Base-by-base conservation (phyloP, 2,329 filamentous ascomycete genomes). In the Fusarium sp. region DNA sequence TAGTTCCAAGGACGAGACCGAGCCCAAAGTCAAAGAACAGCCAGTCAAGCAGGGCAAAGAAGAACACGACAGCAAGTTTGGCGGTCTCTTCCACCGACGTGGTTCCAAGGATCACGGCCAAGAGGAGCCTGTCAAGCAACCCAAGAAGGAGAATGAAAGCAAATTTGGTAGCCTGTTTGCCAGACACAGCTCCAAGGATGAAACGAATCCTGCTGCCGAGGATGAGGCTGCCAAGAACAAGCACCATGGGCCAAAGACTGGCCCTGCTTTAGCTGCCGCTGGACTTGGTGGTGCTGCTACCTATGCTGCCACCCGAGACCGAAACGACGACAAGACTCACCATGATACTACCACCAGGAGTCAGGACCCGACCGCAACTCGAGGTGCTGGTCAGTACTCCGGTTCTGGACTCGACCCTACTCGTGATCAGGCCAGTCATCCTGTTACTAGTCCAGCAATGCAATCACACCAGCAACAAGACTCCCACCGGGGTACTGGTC, bases 231-330 rank as follows among this genome's bases (percentile, higher is more conserved):
- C 39, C 8, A 35, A 46, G 1, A 50, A 65, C 4, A 38, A 36
- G 23, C 44, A 65, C 5, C 49, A 56, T 2, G 37, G 35, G 4
- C 54, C 61, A 4, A 65, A 52, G 25, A 29, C 53, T 44, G 54
- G 39, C 9, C 53, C 64, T 31, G 61, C 57, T 6, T 5, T 67
- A 0, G 65, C 53, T n/a, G 61, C 55, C 3, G 61, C 65, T 19
- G 64, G 61, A 9, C 60, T 51, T 21, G 65, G 51, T 14, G 54
- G 57, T 25, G 47, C 17, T 21, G 47, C 17, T 21, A 47, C 61
- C 0, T 60, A 57, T 29, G 36, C 63, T 42, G 64, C 64, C 17
- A 49, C 57, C 1, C 19, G 37, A 10, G 63, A 56, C 13, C 47
- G 44, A 2, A 19, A 56, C 1, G 60, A 59, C 7, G 57, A 66